Conservation (phyloP, 2,329 filamentous ascomycete genomes). For the Xylaria sp. region DNA sequence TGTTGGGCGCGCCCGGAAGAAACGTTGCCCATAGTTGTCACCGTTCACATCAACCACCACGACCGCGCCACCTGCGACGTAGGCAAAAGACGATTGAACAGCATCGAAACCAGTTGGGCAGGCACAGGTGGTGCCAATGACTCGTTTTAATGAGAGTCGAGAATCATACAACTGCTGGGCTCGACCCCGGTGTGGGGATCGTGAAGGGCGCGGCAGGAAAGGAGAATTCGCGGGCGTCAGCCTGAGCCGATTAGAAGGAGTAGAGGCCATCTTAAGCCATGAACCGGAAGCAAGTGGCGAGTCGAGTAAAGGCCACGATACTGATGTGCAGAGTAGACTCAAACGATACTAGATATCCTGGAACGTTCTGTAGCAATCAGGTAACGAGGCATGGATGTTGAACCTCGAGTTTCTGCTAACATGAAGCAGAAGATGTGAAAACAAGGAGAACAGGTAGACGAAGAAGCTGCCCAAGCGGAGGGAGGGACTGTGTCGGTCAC, state of each 20-base stretch:
- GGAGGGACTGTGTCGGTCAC: conserved; percentile 1
- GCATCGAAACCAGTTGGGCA: conserved; percentile 87
- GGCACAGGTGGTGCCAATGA: conserved; percentile 88
- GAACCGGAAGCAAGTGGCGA: conserved; percentile 35
- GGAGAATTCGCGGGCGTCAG: conserved; percentile 81
- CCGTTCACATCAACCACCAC: conserved; percentile 83
- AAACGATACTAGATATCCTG: conserved; percentile 34
- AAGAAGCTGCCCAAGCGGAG: not conserved
- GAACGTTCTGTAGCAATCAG: conserved; percentile 29
- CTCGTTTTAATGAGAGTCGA: conserved; percentile 75
- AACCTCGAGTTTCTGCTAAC: conserved; percentile 18
- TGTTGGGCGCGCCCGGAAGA: conserved; percentile 85
- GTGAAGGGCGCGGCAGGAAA: conserved; percentile 64
- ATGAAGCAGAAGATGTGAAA: conserved; percentile 1
- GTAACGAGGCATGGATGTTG: conserved; percentile 33
- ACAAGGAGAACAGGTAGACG: not conserved
- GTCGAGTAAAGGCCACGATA: conserved; percentile 5
- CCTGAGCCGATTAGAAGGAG: conserved; percentile 67
- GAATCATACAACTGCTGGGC: conserved; percentile 58
- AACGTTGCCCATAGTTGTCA: conserved; percentile 74
- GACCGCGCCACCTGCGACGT: conserved; percentile 92
- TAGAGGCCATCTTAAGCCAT: conserved; percentile 66
- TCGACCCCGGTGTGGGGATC: conserved; percentile 65
- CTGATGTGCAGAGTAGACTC: conserved; percentile 19
- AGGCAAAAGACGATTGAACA: conserved; percentile 79